Base-by-base conservation (phyloP, 495 filamentous ascomycete species). In the Aspergillus indologenus region DNA sequence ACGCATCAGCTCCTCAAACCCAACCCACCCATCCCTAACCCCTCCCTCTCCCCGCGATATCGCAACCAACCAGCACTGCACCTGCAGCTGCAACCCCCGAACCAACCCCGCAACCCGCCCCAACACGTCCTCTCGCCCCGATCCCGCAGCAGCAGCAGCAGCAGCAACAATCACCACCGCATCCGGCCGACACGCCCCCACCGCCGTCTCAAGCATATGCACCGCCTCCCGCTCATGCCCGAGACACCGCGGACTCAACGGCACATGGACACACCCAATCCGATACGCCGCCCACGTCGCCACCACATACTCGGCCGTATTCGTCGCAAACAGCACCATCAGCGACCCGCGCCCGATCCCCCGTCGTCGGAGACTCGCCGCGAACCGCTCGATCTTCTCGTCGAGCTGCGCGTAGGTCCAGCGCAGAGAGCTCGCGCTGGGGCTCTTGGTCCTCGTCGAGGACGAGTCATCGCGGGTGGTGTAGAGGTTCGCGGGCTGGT, bases 241-340 rank as follows among this genome's bases (percentile, higher is more conserved):
- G 17, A 65, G 42, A 26, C 42, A 31, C 21, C 55, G 54, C 15
- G 63, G 65, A 40, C 59, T 60, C 40, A 68, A 53, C 15, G 65
- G 60, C 24, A 68, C 55, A 42, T 65, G 46, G n/a, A 44, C 23
- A 14, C 57, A 60, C 5, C 63, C 65, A 22, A 68, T 56, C 15
- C 21, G 43, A 29, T 63, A 65, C 7, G 60, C 65, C n/a, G 63
- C 65, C 58, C 57, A 59, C 0, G 58, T 65, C 3, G 63, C 29
- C 52, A 65, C 56, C 5, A 68, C 53, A 54, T 58, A 65, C 51
- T 68, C 65, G 45, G 57, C 65, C 9, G 42, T 43, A 56, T 65
- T 65, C 6, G 48, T 19, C 18, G 48, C 45, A 20, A 65, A 61
- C 6, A 40, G 5, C 34, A 40, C 12, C 34, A 40, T 40, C 12